Conservation (phyloP, 2,329 filamentous ascomycete species). For the Aspergillus viridinutans region DNA sequence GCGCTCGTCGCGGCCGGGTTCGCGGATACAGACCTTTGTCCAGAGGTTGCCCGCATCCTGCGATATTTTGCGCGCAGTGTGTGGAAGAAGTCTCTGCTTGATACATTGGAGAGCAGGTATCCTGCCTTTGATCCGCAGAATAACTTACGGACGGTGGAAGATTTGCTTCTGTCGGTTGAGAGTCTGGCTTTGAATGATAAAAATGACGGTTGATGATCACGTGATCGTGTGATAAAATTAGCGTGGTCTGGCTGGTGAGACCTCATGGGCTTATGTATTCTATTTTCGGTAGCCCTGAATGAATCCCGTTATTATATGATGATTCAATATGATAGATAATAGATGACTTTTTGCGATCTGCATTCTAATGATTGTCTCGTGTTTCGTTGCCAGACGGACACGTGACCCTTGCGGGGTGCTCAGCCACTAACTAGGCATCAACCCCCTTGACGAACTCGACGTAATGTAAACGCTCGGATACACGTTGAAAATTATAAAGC, state of each 20-base stretch:
- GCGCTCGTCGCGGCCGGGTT: neutral
- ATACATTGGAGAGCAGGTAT: neutral
- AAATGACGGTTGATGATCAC: neutral
- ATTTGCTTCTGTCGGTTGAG: neutral
- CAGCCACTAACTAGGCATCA: neutral
- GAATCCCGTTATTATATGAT: neutral
- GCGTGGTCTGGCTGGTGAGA: neutral
- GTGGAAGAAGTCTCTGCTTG: neutral
- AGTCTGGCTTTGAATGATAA: neutral
- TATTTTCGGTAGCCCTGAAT: neutral
- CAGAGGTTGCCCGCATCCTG: neutral
- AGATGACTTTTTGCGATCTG: neutral
- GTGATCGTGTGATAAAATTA: neutral
- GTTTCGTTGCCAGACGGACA: neutral
- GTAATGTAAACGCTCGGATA: neutral
- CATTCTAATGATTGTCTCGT: too few relatives aligned
- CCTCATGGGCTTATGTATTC: neutral
- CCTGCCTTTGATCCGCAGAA: neutral
- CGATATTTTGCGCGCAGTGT: neutral
- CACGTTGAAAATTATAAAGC: neutral
- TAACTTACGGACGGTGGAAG: neutral
- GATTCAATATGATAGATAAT: neutral
- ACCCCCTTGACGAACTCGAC: neutral
- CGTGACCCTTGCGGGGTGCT: neutral
- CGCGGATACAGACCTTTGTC: neutral